Conservation (phyloP, 306 rosid genomes). For the Begonia fuchsioides region DNA sequence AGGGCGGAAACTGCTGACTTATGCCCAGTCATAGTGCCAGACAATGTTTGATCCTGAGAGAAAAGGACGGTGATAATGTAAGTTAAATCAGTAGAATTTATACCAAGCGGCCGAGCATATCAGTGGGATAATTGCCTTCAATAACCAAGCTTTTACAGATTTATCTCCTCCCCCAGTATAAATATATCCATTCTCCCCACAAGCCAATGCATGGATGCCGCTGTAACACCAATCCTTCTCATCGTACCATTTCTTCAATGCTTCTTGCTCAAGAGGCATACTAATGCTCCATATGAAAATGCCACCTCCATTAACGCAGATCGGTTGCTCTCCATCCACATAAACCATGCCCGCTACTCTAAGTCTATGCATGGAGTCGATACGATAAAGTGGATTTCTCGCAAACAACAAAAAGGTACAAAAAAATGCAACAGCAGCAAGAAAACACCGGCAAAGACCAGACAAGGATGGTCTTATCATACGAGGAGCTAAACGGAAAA, state of each 20-base stretch:
- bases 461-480: constrained; percentile 65
- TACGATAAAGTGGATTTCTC: constrained; percentile 8
- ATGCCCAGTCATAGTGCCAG: constrained; percentile 74
- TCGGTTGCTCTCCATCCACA: constrained; percentile 52
- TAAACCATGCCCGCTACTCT: constrained; percentile 62
- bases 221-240: constrained; percentile 92
- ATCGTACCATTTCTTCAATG: constrained; percentile 64
- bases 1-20: constrained; percentile 76
- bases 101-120: too few species aligned
- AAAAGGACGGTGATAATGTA: constrained; percentile 8
- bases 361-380: constrained; percentile 55
- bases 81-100: neutral
- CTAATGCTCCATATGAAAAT: constrained; percentile 55
- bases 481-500: constrained; percentile 80
- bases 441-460: constrained; percentile 80
- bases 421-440: neutral
- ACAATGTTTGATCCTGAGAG: constrained; percentile 53
- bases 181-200: constrained; percentile 33
- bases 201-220: constrained; percentile 72
- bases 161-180: constrained; percentile 87
- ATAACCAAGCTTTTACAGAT: constrained; percentile 76
- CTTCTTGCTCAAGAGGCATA: constrained; percentile 43
- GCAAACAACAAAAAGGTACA: neutral
- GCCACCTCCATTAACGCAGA: constrained; percentile 72
- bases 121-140: constrained; percentile 28